Conservation (phyloP, 805 yeast species). For the Sugiyamaella smithiae region DNA sequence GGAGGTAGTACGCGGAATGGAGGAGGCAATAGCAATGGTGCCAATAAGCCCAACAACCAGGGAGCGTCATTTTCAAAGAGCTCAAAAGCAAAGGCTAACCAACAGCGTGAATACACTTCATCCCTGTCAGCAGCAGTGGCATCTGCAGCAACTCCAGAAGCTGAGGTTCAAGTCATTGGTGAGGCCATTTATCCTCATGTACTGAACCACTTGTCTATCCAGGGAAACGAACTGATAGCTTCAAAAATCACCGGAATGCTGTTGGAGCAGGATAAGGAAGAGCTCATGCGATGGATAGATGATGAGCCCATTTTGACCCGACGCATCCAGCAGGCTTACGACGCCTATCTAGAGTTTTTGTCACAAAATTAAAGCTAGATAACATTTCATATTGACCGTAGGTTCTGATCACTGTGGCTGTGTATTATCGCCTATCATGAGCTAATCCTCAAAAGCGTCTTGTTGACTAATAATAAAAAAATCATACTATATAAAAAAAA, state of each 20-base stretch:
- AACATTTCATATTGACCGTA: not conserved
- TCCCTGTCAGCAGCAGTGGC: constrained; percentile 44
- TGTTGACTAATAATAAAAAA: too few relatives aligned
- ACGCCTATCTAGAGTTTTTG: constrained; percentile 85
- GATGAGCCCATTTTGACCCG: constrained; percentile 78
- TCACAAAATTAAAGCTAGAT: not conserved
- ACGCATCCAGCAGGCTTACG: constrained; percentile 85
- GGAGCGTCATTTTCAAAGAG: constrained; percentile 1
- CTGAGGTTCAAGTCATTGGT: constrained; percentile 52
- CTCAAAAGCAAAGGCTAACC: constrained; percentile 4
- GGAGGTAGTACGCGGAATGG: not conserved
- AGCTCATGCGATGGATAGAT: constrained; percentile 78
- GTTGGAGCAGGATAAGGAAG: constrained; percentile 83
- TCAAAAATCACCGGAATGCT: constrained; percentile 94
- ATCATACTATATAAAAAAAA: too few relatives aligned
- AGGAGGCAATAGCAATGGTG: constrained; percentile 11
- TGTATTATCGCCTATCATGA: too few relatives aligned
- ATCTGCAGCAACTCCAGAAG: constrained; percentile 43
- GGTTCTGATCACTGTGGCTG: too few relatives aligned
- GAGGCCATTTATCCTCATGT: constrained; percentile 89
- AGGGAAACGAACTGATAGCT: constrained; percentile 77
- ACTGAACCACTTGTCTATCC: constrained; percentile 71
- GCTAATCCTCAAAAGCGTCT: too few relatives aligned
- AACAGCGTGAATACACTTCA: constrained; percentile 22
- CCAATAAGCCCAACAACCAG: constrained; percentile 4